These are phyloP conservation scores for Fusarium staphyleae DNA, from an alignment of 2,329 filamentous ascomycete species.

Conservation along the genomic window DNA sequence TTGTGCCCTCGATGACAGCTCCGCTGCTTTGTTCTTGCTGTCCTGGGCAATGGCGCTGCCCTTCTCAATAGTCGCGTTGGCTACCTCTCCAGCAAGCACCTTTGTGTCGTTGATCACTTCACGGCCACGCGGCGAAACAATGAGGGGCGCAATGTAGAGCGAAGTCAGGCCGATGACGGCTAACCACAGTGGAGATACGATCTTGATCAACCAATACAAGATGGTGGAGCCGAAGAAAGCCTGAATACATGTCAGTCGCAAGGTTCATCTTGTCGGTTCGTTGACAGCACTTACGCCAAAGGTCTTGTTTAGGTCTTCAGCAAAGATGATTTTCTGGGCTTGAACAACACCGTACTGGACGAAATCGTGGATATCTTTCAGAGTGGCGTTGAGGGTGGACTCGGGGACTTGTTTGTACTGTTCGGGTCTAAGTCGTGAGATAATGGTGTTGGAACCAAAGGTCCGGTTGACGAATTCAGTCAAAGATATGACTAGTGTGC, in stretches of 20 bases:
- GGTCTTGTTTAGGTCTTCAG: constrained; percentile 23
- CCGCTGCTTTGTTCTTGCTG: constrained; percentile 14
- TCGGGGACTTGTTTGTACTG: constrained; percentile 33
- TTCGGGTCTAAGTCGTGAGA: constrained; percentile 27
- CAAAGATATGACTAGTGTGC: constrained; percentile 9
- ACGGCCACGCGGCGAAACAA: constrained; percentile 19
- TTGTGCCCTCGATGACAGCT: constrained; percentile 23
- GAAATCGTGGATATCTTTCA: constrained; percentile 31
- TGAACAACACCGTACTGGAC: constrained; percentile 24
- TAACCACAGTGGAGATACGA: constrained; percentile 28
- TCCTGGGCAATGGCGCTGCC: constrained; percentile 16
- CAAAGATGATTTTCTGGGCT: constrained; percentile 23
- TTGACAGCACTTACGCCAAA: constrained; percentile 12
- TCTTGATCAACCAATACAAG: constrained; percentile 21
- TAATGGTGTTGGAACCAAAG: constrained; percentile 27
- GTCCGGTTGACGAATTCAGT: constrained; percentile 28
- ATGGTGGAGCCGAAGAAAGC: constrained; percentile 10
- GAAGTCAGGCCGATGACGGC: constrained; percentile 18
- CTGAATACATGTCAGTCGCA: constrained; percentile 1
- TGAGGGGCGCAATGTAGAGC: constrained; percentile 26
- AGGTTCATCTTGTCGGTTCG: no score
- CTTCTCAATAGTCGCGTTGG: constrained; percentile 20
- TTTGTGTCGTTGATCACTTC: constrained; percentile 16
- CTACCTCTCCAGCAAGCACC: constrained; percentile 21
- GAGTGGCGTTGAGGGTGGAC: constrained; percentile 28